phyloP scores from a whole-genome alignment of 192 early-diverging fungal genomes.

The Entomortierella parvispora region DNA sequence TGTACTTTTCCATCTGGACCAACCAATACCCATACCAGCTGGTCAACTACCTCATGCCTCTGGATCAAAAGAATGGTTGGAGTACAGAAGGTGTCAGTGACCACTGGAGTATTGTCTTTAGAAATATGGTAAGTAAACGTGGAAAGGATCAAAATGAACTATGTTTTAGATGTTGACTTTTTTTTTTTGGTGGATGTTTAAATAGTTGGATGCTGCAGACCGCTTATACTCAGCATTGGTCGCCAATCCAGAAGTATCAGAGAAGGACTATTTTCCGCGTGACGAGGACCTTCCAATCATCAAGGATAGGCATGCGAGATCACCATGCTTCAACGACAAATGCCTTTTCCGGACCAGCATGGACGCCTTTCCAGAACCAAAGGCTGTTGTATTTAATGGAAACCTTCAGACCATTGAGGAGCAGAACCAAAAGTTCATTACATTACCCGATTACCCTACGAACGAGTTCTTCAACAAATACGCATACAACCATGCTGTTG shows the following conservation, averaged over 20 bases:
- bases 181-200: not conserved
- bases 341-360: constrained; percentile 65
- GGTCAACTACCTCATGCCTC: constrained; percentile 55
- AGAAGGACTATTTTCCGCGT: constrained; percentile 59
- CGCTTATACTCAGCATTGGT: constrained; percentile 54
- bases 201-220: constrained; percentile 62
- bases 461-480: constrained; percentile 52
- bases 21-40: constrained; percentile 70
- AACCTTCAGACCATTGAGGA: constrained; percentile 53
- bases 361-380: constrained; percentile 59
- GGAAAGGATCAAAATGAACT: too few relatives aligned
- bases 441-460: constrained; percentile 46
- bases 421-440: constrained; percentile 53
- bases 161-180: not conserved
- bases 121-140: constrained; percentile 56
- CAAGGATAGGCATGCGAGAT: constrained; percentile 54
- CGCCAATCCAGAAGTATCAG: constrained; percentile 45
- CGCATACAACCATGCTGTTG: constrained; percentile 63
- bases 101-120: constrained; percentile 58
- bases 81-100: constrained; percentile 55
- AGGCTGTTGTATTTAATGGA: constrained; percentile 48
- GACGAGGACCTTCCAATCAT: constrained; percentile 55
- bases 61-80: constrained; percentile 56
- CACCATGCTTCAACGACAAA: constrained; percentile 62
- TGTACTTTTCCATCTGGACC: constrained; percentile 69